Percentiles rank a stretch among this genome's conserved stretches.
Conservation (phyloP, 2,329 filamentous ascomycete species). For the Stagonosporopsis rhizophila region DNA sequence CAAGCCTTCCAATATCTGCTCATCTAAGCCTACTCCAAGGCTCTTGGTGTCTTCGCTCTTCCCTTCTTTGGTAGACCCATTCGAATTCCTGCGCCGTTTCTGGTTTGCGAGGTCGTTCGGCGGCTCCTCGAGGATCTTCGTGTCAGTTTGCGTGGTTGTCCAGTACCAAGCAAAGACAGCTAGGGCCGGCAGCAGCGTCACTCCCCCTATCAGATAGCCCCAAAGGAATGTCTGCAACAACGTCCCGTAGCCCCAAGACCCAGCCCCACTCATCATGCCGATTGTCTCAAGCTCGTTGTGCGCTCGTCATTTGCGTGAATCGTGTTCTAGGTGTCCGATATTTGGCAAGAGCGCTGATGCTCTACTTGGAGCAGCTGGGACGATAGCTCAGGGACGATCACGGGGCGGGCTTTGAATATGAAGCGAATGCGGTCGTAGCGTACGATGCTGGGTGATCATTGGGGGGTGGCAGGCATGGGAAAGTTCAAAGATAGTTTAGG, state of each 20-base stretch:
- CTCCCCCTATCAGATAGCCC: constrained; percentile 35
- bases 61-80: constrained; percentile 19
- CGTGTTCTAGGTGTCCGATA: not conserved
- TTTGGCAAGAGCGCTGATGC: not conserved
- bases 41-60: constrained; percentile 22
- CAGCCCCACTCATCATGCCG: constrained; percentile 34
- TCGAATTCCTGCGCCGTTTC: constrained; percentile 21
- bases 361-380: not conserved
- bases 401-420: constrained; percentile 15
- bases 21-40: constrained; percentile 30
- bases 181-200: constrained; percentile 32
- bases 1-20: constrained; percentile 33
- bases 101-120: constrained; percentile 12
- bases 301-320: constrained; percentile 24
- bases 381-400: constrained; percentile 10
- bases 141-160: constrained; percentile 25
- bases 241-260: constrained; percentile 35
- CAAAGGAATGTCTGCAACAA: constrained; percentile 36
- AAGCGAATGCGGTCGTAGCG: constrained; percentile 22
- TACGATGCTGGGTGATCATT: constrained; percentile 12
- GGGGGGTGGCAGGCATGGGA: constrained; percentile 4
- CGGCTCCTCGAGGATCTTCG: constrained; percentile 13
- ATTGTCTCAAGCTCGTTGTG: constrained; percentile 20
- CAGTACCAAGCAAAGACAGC: constrained; percentile 29
- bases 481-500: not conserved